These are phyloP conservation scores for Botryotinia convoluta DNA, from an alignment of 2,329 filamentous ascomycete genomes.

Conservation along the genomic window DNA sequence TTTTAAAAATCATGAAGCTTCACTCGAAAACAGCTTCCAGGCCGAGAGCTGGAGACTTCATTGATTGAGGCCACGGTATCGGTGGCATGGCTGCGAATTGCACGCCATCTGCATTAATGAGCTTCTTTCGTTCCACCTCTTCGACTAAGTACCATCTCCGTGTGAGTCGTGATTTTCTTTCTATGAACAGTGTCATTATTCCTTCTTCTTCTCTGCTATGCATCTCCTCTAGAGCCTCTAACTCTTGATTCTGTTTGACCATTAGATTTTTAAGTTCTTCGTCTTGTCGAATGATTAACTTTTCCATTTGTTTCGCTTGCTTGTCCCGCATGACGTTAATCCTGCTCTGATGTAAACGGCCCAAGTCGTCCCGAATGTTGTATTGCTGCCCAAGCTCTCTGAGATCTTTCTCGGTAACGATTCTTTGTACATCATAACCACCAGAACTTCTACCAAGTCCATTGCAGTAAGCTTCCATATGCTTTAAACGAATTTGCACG, in stretches of 20 bases:
- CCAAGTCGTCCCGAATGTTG: slow-evolving; percentile 57
- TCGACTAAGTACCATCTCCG: slow-evolving; percentile 53
- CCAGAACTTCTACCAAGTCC: slow-evolving; percentile 46
- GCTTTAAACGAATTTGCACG: slow-evolving; percentile 56
- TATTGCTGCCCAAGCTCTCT: slow-evolving; percentile 60
- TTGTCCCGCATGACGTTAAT: slow-evolving; percentile 66
- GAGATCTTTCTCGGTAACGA: slow-evolving; percentile 59
- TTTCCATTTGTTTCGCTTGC: slow-evolving; percentile 60
- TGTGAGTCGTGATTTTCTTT: slow-evolving; percentile 46
- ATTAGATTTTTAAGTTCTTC: slow-evolving; percentile 49
- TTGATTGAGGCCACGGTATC: slow-evolving; percentile 43
- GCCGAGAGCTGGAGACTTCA: slow-evolving; percentile 21
- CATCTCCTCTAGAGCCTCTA: slow-evolving; percentile 47
- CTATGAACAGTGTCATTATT: slow-evolving; percentile 46
- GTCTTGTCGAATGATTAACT: slow-evolving; percentile 54
- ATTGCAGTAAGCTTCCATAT: slow-evolving; percentile 66
- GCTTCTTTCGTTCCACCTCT: slow-evolving; percentile 52
- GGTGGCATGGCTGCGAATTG: slow-evolving; percentile 44
- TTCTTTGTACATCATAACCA: slow-evolving; percentile 46
- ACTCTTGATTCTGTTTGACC: slow-evolving; percentile 47
- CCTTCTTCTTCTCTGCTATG: slow-evolving; percentile 51
- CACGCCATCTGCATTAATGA: slow-evolving; percentile 47
- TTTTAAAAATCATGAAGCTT: background rate
- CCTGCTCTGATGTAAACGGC: slow-evolving; percentile 56
- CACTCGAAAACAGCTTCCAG: slow-evolving; percentile 30